Base-by-base conservation (phyloP, 2,329 filamentous ascomycete genomes). In the Dryadomyces sulphureus region DNA sequence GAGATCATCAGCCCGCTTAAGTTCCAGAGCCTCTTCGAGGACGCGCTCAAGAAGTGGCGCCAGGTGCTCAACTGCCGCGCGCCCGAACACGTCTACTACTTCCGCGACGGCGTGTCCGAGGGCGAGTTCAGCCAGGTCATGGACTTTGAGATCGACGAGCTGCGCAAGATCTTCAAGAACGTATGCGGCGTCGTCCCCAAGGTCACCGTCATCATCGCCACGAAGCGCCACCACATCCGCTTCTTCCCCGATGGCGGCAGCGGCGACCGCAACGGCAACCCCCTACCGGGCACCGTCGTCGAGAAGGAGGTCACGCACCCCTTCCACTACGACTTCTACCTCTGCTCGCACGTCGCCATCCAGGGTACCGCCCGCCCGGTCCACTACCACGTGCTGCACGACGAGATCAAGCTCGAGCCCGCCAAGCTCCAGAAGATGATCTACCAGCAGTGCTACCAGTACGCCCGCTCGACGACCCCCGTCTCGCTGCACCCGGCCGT, bases 361-460 rank as follows among this genome's bases (percentile, higher is more conserved):
- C 92, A 98, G 63, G 92, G 92, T 21, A 98, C 92, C 1, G 83
- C 92, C 17, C 79, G 92, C 2, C 92, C 92, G 0, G 87, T 93
- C 0, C 87, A 94, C 56, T 98, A 98, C 61, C 83, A 90, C 50
- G 82, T 95, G 14, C 78, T 98, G 20, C 59, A 83, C 41, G 92
- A 98, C 58, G 88, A 96, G 60, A 76, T 81, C 45, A 67, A 73
- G 2, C 73, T 85, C 55, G 61, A 70, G 1, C 70, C 81, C 0
- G 78, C 84, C 38, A 72, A 81, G 2, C 68, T 98, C 0, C 84
- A 94, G 56, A 80, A 81, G 47, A 83, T 96, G 75, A 82, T 96
- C 20, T 96, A 96, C 56, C 83, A 94, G 54, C 88, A 95, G 52
- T 94, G 83, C 39, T 98, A 94, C 62, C 87, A 94, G 47, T 98